These are phyloP conservation scores for Apiospora aurea DNA, from an alignment of 2,329 filamentous ascomycete species.

Conservation along the genomic window DNA sequence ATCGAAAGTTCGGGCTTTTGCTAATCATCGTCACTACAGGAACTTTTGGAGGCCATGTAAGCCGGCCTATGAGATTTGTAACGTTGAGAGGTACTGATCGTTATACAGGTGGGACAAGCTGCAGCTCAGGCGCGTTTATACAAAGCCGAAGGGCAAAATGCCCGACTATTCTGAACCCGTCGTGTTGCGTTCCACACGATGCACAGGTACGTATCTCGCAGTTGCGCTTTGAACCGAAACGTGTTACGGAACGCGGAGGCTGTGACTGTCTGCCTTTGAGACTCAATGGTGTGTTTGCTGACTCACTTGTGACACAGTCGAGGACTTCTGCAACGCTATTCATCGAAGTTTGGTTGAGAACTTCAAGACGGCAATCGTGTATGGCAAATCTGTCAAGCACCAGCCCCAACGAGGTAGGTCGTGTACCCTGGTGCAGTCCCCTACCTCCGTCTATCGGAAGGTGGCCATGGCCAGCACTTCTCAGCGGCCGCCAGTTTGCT, in stretches of 20 bases:
- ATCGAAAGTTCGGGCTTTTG: background rate
- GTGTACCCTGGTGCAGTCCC: background rate
- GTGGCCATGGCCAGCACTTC: background rate
- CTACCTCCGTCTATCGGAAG: background rate
- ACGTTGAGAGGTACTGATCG: background rate
- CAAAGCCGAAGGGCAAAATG: slow-evolving; percentile 94
- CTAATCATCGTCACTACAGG: slow-evolving; percentile 42
- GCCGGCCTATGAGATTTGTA: slow-evolving; percentile 33
- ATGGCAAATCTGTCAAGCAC: slow-evolving; percentile 97
- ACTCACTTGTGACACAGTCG: slow-evolving; percentile 57
- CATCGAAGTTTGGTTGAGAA: slow-evolving; percentile 95
- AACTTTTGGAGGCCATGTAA: slow-evolving; percentile 92
- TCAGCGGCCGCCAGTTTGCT: slow-evolving; percentile 7
- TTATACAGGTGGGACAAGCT: slow-evolving; percentile 83
- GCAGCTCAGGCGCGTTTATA: slow-evolving; percentile 90
- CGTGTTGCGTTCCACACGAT: slow-evolving; percentile 81
- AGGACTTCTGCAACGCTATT: slow-evolving; percentile 98
- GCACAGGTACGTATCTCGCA: slow-evolving; percentile 57
- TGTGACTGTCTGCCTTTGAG: background rate
- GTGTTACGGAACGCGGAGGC: background rate
- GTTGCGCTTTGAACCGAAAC: background rate
- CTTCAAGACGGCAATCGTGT: slow-evolving; percentile 95
- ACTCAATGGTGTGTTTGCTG: background rate
- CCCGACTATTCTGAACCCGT: slow-evolving; percentile 94
- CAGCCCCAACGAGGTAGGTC: slow-evolving; percentile 77